Conservation (phyloP, 495 filamentous ascomycete species). For the Penicillium nucicola region DNA sequence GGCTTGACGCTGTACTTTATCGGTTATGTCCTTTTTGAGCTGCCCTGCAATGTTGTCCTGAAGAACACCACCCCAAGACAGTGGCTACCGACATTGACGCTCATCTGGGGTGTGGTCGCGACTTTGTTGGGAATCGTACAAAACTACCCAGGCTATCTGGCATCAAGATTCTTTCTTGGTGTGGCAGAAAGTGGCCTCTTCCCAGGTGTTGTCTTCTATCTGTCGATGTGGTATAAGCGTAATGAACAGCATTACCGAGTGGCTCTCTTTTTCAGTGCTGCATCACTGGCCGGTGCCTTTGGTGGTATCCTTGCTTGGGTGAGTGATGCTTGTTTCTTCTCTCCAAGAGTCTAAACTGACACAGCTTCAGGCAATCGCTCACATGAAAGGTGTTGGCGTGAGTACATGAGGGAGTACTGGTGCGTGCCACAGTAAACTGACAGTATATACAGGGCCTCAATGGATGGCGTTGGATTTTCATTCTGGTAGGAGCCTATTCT, state of each 20-base stretch:
- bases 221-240: constrained; percentile 84
- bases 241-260: constrained; percentile 70
- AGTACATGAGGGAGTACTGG: no score
- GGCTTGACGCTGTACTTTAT: constrained; percentile 73
- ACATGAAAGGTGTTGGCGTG: constrained; percentile 60
- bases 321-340: constrained; percentile 7
- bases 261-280: constrained; percentile 72
- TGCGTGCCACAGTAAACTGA: no score
- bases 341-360: constrained; percentile 1
- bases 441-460: constrained; percentile 33
- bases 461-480: constrained; percentile 86
- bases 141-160: constrained; percentile 61
- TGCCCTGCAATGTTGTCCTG: constrained; percentile 72
- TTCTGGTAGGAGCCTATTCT: constrained; percentile 47
- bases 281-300: constrained; percentile 74
- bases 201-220: constrained; percentile 75
- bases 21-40: constrained; percentile 68
- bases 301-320: constrained; percentile 71
- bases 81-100: constrained; percentile 55
- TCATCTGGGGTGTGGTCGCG: constrained; percentile 62
- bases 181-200: constrained; percentile 57
- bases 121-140: constrained; percentile 69
- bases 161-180: constrained; percentile 47
- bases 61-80: constrained; percentile 66
- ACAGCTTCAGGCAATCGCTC: constrained; percentile 38